Base-by-base conservation (phyloP, 2,329 filamentous ascomycete species). In the Botryotinia narcissicola region DNA sequence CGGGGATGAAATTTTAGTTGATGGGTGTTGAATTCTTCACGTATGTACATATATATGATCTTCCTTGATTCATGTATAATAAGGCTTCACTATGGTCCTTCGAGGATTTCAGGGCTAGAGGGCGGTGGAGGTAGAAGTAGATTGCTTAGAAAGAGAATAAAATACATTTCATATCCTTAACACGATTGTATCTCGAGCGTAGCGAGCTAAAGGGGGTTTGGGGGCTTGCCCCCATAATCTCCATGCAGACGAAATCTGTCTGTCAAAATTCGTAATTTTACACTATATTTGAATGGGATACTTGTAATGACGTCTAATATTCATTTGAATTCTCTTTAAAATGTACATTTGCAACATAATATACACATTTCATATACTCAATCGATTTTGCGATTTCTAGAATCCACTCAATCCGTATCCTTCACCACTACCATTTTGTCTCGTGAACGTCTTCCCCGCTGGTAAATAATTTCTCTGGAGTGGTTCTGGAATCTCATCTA, bases 401-500 rank as follows among this genome's bases (percentile, higher is more conserved):
- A 46, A 32, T 32, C 29, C n/a, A 59, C 67, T 29, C 51, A 70
- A 46, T 18, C 70, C 70, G 40, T 72, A 72, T 3, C 62, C 42
- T 51, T n/a, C 48, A 6, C 62, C 71, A 68, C 71, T 72, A 22
- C 71, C 62, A 37, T 46, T 48, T 54, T 60, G 48, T 29, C 10
- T 48, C 6, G 1, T 22, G 2, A 14, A 5, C n/a, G 12, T 40
- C 48, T 18, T 44, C 42, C 18, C 57, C 18, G 63, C 7, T 10
- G 51, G 46, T 10, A 29, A 16, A 32, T 5, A 57, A 29, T 35
- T 25, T 40, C 60, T 40, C 10, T 59, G 32, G 29, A 71, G 40
- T 1, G 25, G 32, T 35, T 71, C 61, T 1, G 75, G 73, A 67
- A 77, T 76, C 60, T 78, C 63, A 73, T 76, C 73, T 35, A 74